These are phyloP conservation scores for Globisporangium viniferum DNA, from an alignment of 352 stramenopile species.

Conservation along the genomic window DNA sequence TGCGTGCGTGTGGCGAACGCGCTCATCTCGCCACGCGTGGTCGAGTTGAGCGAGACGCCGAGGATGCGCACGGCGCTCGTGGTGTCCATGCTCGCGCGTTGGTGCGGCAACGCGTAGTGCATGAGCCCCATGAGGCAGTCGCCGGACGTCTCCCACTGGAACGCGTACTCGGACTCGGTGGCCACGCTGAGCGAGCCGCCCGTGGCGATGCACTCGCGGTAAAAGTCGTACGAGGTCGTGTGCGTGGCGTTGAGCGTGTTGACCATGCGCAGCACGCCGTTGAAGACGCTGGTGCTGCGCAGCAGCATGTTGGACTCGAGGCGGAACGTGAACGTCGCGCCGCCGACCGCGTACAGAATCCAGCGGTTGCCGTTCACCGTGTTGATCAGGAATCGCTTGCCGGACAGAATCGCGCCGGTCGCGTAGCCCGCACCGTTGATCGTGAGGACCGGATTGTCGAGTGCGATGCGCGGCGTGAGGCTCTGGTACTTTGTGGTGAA, in stretches of 20 bases:
- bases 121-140: slow-evolving; percentile 54
- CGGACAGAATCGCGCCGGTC: slow-evolving; percentile 27
- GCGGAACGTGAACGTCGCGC: slow-evolving; percentile 28
- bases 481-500: slow-evolving; percentile 52
- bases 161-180: slow-evolving; percentile 46
- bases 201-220: slow-evolving; percentile 63
- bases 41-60: slow-evolving; percentile 38
- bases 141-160: slow-evolving; percentile 57
- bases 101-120: slow-evolving; percentile 63
- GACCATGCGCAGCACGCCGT: slow-evolving; percentile 42
- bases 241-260: slow-evolving; percentile 35
- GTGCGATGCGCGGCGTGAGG: slow-evolving; percentile 47
- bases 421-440: slow-evolving; percentile 42
- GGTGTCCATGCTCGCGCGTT: slow-evolving; percentile 43
- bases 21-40: slow-evolving; percentile 53
- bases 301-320: slow-evolving; percentile 49
- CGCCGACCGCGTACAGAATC: slow-evolving; percentile 47
- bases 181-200: slow-evolving; percentile 40
- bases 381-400: slow-evolving; percentile 45
- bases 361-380: slow-evolving; percentile 55
- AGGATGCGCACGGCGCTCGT: slow-evolving; percentile 33
- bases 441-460: slow-evolving; percentile 48
- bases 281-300: slow-evolving; percentile 29
- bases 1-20: slow-evolving; percentile 43
- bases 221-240: slow-evolving; percentile 51